Base-by-base conservation (phyloP, 345 rosid species). In the Gossypium arboreum region DNA sequence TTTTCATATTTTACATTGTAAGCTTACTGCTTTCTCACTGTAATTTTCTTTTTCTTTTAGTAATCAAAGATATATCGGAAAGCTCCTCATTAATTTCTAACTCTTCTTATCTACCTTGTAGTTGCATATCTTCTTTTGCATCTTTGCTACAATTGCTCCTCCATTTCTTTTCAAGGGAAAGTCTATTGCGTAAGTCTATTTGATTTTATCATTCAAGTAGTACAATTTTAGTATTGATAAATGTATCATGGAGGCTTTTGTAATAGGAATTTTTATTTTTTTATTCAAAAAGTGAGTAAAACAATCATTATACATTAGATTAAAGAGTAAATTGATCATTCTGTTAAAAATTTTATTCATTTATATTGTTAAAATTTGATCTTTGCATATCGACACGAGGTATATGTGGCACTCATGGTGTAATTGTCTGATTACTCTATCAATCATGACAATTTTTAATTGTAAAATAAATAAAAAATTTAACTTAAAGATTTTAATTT, bases 151-250 rank as follows among this genome's bases (percentile, higher is more conserved):
- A 3, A 89, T 95, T 55, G 97, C 97, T 73, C 94, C 97, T 71
- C 98, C 99, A 76, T 78, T 95, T 47, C 84, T 93, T 81, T 93
- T 95, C 85, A 90, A 88, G 89, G 98, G 99, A 69, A 95, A 93
- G 73, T 93, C 97, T 48, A 90, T 93, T 34, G 83, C 99, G 98
- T 95, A 86, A 90, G 97, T 81, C 73, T 62, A 66, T 66, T 72
- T 62, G n/a, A 29, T 34, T 34, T 34, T 34, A 1, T 34, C 41
- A 34, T 34, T 34, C 7, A 4, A 34, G 7, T 5, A 5, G 1
- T 34, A 34, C 7, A 4, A 4, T 7, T 34, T 34, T 29, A 29
- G 5, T 29, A 29, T 29, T 29, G 5, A 29, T 29, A 29, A 34
- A 34, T 34, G 41, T 34, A 34, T 34, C 1, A 34, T 34, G 41